Base-by-base conservation (phyloP, 2,329 filamentous ascomycete species). In the Calonectria leucothoes region DNA sequence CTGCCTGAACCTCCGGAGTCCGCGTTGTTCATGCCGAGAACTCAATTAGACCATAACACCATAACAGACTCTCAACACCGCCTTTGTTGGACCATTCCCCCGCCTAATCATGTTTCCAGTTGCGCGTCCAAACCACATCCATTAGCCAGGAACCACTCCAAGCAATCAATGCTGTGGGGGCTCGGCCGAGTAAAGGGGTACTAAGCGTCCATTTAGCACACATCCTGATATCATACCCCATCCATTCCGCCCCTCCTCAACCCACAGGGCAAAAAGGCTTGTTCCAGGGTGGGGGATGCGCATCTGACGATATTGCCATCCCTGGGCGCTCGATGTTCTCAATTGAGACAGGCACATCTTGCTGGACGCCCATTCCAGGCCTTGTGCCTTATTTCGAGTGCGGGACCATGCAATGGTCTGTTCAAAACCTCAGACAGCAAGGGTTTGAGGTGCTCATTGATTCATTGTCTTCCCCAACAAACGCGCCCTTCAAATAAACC, bases 11-110 rank as follows among this genome's bases (percentile, higher is more conserved):
- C 64, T 48, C 68, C 68, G 65, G 68, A 51, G 45, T 72, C 66
- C 66, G 57, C 76, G 59, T 39, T 57, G 59, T 61, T 70, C 68
- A 71, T 71, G 55, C 29, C 66, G 42, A 29, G 45, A 61, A 52
- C 64, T 70, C 71, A 72, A 69, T 72, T 69, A 52, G 70, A 37
- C 33, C 59, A 42, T 66, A 23, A 65, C 45, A 37, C 33, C 59
- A 42, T 66, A 23, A 65, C 45, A 59, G 45, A 37, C 57, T 55
- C 52, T 42, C 75, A 79, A 73, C 76, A 79, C 77, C 77, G 76
- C 76, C 71, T 79, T 78, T 79, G 63, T 80, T 78, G 78, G 52
- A 77, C 39, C 73, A 80, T 76, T 52, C 57, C 37, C 48, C 59
- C 55, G 29, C 39, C 31, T 48, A n/a, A 74, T 71, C 71, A 78